Evolutionary conservation across 1,284 basidiomycete genomes (phyloP), one percentile per base, ranked within the genome.

Genomic region (Trichosporon ovoides): DNA sequence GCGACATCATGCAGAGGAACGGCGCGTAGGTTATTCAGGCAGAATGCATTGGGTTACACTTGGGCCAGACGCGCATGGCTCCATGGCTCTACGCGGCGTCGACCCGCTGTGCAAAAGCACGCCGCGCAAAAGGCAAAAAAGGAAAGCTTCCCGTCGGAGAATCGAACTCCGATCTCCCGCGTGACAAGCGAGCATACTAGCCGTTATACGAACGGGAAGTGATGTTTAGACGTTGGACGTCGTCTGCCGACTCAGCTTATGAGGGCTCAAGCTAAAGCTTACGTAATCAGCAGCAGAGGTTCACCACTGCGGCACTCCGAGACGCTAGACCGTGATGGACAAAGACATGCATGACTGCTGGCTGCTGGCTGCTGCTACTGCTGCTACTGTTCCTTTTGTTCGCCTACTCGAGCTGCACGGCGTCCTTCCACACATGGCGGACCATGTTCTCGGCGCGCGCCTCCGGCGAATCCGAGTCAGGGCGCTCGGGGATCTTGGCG

Each of bases 161-260:
- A 62, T 66, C 65, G 67, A 66, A 65, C 63, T 65, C 65, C 53
- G 65, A 57, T 65, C 65, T 64, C 58, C 61, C 49, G 55, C 57
- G 37, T 69, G 68, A 69, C 68, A 69, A 69, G 68, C 60, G 53
- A 58, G 64, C 66, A 69, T 69, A 69, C 68, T 69, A 69, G 57
- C 68, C 68, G 65, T 66, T 69, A 69, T 68, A 68, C 66, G 66
- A 68, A 49, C 63, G 62, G 53, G 63, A 56, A 69, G 59, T 53
- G 22, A 33, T 40, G 5, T 37, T 37, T 4, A 12, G 28, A 31
- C 28, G 28, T 4, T 31, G 28, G n/a, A n/a, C n/a, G n/a, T n/a
- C n/a, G n/a, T n/a, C n/a, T n/a, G n/a, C n/a, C n/a, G n/a, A n/a
- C n/a, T n/a, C n/a, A n/a, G n/a, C n/a, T n/a, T n/a, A n/a, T n/a